Evolutionary conservation across 2,329 filamentous ascomycete species (phyloP).

Genomic region (Pestalotiopsis sp.): DNA sequence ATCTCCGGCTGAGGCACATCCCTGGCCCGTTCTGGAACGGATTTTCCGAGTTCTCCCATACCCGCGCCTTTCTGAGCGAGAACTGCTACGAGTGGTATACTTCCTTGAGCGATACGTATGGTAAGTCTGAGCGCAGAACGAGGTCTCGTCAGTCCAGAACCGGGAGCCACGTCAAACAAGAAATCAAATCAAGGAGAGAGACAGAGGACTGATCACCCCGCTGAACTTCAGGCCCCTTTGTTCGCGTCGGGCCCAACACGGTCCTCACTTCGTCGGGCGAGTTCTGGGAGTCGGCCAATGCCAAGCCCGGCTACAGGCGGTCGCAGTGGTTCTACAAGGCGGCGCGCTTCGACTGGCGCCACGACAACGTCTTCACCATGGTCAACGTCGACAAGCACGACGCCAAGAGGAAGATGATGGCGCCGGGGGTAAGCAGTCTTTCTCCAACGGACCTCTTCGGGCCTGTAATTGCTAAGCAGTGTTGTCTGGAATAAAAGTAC

Average conservation of each 20-base stretch:
- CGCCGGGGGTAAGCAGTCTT: not conserved
- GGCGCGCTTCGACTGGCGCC: conserved; percentile 8
- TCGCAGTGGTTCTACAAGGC: conserved; percentile 26
- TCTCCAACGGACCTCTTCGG: not conserved
- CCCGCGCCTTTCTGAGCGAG: not conserved
- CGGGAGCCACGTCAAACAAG: not conserved
- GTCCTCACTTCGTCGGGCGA: conserved; percentile 4
- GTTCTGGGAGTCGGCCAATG: not conserved
- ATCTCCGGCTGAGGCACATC: not conserved
- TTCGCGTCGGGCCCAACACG: conserved; percentile 8
- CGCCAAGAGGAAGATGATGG: conserved; percentile 4
- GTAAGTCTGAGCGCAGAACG: not conserved
- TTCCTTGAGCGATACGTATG: not conserved
- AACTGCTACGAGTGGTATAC: not conserved
- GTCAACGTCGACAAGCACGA: conserved; percentile 10
- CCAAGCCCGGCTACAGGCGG: conserved; percentile 3
- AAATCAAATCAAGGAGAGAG: not conserved
- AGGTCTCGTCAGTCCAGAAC: not conserved
- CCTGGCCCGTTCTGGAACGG: not conserved
- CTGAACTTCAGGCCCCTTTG: not conserved
- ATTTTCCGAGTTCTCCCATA: not conserved
- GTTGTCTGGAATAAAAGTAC: conserved; percentile 28
- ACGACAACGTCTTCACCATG: conserved; percentile 6
- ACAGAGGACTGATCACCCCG: not conserved
- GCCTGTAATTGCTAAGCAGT: not conserved